Evolutionary conservation across 768 basidiomycete genomes (phyloP), one percentile per base, ranked within the genome.

Genomic region (Mycena chlorophos): DNA sequence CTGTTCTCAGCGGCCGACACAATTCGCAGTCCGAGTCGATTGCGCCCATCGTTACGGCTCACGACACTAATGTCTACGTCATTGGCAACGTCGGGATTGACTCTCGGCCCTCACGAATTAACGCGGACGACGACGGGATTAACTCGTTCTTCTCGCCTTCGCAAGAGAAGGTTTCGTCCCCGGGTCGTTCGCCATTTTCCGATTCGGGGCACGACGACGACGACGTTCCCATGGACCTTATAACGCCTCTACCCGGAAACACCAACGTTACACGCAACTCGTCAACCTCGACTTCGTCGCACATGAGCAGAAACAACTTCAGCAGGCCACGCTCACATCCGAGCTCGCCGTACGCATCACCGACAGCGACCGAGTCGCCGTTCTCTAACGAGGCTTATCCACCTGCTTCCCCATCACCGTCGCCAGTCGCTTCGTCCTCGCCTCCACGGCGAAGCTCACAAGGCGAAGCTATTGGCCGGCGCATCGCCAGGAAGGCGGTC

Each of bases 401-500:
- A 16, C 49, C 49, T 5, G 29, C 37, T 10, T 20, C 49, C 17
- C 22, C 49, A 14, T 34, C 22, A 13, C 37, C 49, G 49, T 42
- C 40, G 5, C 22, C 40, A 6, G 40, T 22, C 40, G 40, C 13
- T 8, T 12, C 40, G 5, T 8, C 6, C n/a, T 42, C 40, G 20
- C 31, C 8, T 34, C 17, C 31, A 8, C 31, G 54, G 19, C 29
- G 58, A 30, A 60, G 59, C 1, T 63, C 55, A 16, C 29, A 60
- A 14, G 48, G 54, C 38, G 60, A 60, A 19, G 57, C 56, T 31
- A 49, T 49, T 12, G 40, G 37, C 4, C 67, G 73, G 48, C 74
- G 73, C 38, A 68, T 68, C 45, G 69, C 80, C 26, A 72, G 83
- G 45, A 85, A 85, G 63, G 81, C 83, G 13, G 83, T 84, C n/a